Percentiles rank a stretch among this genome's conserved stretches.
Conservation (phyloP, 768 basidiomycete genomes). For the Collybia sp. region DNA sequence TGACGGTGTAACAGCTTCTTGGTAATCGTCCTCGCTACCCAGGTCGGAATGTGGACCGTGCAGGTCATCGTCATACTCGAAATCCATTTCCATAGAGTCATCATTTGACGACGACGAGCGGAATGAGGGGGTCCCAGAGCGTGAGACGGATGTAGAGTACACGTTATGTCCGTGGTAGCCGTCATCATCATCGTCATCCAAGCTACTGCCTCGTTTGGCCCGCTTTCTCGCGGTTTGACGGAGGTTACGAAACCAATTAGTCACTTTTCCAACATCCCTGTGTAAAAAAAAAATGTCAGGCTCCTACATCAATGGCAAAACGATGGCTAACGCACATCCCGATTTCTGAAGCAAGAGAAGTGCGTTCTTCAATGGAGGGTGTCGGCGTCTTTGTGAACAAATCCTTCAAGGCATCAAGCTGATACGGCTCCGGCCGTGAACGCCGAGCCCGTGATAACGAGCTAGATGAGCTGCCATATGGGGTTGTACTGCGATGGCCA, state of each 20-base stretch:
- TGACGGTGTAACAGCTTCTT: constrained; percentile 72
- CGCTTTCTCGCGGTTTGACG: constrained; percentile 79
- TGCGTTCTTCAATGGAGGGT: constrained; percentile 78
- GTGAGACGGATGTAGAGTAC: constrained; percentile 43
- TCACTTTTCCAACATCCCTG: constrained; percentile 80
- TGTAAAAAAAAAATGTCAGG: too few relatives aligned
- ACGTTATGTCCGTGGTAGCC: constrained; percentile 31
- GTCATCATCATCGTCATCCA: constrained; percentile 43
- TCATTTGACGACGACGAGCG: constrained; percentile 46
- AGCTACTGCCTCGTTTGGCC: constrained; percentile 43
- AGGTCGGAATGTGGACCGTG: constrained; percentile 43
- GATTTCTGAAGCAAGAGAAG: constrained; percentile 66
- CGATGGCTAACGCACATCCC: constrained; percentile 49
- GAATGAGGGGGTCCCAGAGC: constrained; percentile 46
- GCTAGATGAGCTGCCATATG: constrained; percentile 35
- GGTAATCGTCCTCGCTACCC: constrained; percentile 67
- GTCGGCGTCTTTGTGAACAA: constrained; percentile 64
- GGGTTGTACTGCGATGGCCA: constrained; percentile 25
- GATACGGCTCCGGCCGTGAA: constrained; percentile 74
- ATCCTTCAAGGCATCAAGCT: constrained; percentile 70
- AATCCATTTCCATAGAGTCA: constrained; percentile 48
- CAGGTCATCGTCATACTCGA: constrained; percentile 34
- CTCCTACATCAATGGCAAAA: too few relatives aligned
- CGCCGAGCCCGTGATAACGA: constrained; percentile 55
- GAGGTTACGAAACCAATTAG: constrained; percentile 86